Conservation (phyloP, 106 monocot species). For the Acorus calamus region DNA sequence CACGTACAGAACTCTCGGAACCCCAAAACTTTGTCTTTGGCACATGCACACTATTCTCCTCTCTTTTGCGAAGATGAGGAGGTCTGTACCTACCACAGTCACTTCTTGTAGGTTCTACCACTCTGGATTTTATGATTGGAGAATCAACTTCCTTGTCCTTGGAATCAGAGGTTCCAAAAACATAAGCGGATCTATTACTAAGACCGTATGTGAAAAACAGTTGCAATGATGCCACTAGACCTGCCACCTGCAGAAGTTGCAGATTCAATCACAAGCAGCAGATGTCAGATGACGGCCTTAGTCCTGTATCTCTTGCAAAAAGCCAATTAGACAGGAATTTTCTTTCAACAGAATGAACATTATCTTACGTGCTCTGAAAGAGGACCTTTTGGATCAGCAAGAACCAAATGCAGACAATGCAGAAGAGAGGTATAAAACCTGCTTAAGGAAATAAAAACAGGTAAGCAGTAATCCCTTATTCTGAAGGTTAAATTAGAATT, state of each 20-base stretch:
- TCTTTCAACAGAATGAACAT: conserved; percentile 1
- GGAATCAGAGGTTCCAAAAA: conserved; percentile 12
- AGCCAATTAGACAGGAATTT: conserved; percentile 1
- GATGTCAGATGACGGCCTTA: no score
- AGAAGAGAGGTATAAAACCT: conserved; percentile 75
- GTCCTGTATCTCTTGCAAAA: no score
- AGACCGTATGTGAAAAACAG: conserved; percentile 80
- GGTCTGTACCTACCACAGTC: conserved; percentile 43
- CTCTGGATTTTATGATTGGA: conserved; percentile 19
- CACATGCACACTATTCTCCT: conserved; percentile 8
- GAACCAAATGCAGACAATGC: conserved; percentile 72
- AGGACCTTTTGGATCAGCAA: conserved; percentile 70
- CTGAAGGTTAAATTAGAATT: no score
- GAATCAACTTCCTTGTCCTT: conserved; percentile 23
- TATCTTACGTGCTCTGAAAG: conserved; percentile 69
- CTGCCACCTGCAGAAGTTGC: conserved; percentile 79
- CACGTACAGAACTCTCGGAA: conserved; percentile 30
- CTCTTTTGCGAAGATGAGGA: conserved; percentile 71
- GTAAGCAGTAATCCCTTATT: neutral
- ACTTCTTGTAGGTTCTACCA: conserved; percentile 21
- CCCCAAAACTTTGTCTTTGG: no score
- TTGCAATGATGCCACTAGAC: conserved; percentile 63
- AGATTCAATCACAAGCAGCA: conserved; percentile 18
- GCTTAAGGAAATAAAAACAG: conserved; percentile 13
- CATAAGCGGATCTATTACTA: conserved; percentile 17